Base-by-base conservation (phyloP, 495 filamentous ascomycete species). In the Letharia columbiana region DNA sequence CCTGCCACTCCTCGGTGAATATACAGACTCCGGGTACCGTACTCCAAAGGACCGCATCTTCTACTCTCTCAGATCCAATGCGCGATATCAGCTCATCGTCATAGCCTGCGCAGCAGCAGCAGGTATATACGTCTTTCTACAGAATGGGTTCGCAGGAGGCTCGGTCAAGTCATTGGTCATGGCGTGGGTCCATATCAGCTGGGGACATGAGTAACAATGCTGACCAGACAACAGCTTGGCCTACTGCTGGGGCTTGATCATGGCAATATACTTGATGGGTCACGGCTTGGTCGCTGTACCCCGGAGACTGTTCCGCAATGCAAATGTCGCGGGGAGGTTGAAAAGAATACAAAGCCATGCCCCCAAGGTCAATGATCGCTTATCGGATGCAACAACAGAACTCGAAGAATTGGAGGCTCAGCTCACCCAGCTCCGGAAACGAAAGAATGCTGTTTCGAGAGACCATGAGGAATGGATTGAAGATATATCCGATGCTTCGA, bases 211-310 rank as follows among this genome's bases (percentile, higher is more conserved):
- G 31, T 54, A 15, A 8, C 11, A 12, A 41, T 35, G 28, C 58
- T 67, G 33, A 69, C 42, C 20, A 41, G 50, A 33, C 2, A 31
- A 28, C 49, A 72, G 71, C 28, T 79, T 97, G 63, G 92, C 91
- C 42, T 97, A 98, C 76, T 88, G 90, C 69, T 98, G 92, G 89
- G 91, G 91, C 67, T 80, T 98, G 69, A 78, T 91, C 4, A 79
- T 97, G 64, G 94, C 91, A 20, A 96, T 98, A 65, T 96, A 93
- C 72, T 82, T 98, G 31, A 97, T 98, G 94, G 94, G 94, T 10
- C 92, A 98, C 70, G 94, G 94, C 13, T 79, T 98, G 47, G 94
- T 98, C 52, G 88, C 94, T 17, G 89, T 98, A 58, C 94, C 94
- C 9, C 83, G 93, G 69, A 82, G 83, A 23, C 75, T 98, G 2